Evolutionary conservation across 495 filamentous ascomycete genomes (phyloP).

Genomic region (Evernia prunastri): DNA sequence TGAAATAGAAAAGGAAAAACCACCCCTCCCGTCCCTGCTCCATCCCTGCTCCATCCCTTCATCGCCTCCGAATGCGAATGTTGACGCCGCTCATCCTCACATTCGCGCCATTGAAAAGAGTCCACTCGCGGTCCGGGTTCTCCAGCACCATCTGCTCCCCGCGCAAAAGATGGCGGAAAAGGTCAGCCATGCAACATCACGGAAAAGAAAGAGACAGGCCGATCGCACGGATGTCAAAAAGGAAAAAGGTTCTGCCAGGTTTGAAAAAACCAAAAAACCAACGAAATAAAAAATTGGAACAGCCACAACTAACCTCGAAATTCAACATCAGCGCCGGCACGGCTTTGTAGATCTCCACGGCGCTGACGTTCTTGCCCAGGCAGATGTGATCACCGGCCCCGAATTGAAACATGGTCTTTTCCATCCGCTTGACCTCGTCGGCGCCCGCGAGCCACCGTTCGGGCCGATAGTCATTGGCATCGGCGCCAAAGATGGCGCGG

Average conservation of each 20-base stretch:
- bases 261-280: too few relatives aligned
- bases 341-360: slow-evolving; percentile 51
- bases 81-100: not conserved
- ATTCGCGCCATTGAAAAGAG: slow-evolving; percentile 25
- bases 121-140: slow-evolving; percentile 28
- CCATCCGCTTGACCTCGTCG: slow-evolving; percentile 48
- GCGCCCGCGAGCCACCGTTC: slow-evolving; percentile 51
- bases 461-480: slow-evolving; percentile 50
- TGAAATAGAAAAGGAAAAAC: too few relatives aligned
- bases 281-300: not conserved
- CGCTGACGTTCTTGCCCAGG: slow-evolving; percentile 54
- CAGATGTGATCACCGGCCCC: slow-evolving; percentile 53
- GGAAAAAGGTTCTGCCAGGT: too few relatives aligned
- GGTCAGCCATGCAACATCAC: too few relatives aligned
- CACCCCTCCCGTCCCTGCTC: too few relatives aligned
- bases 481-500: slow-evolving; percentile 50
- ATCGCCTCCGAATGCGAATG: not conserved
- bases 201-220: too few relatives aligned
- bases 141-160: slow-evolving; percentile 30
- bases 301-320: slow-evolving; percentile 44
- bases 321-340: slow-evolving; percentile 42
- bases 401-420: slow-evolving; percentile 55
- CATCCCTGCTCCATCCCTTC: too few relatives aligned
- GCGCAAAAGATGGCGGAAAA: slow-evolving; percentile 7
- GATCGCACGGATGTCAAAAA: too few relatives aligned